Percentiles rank a stretch among this genome's conserved stretches.
Conservation (phyloP, 225 moss, liverwort and hornwort genomes). For the Rhytidiadelphus loreus region DNA sequence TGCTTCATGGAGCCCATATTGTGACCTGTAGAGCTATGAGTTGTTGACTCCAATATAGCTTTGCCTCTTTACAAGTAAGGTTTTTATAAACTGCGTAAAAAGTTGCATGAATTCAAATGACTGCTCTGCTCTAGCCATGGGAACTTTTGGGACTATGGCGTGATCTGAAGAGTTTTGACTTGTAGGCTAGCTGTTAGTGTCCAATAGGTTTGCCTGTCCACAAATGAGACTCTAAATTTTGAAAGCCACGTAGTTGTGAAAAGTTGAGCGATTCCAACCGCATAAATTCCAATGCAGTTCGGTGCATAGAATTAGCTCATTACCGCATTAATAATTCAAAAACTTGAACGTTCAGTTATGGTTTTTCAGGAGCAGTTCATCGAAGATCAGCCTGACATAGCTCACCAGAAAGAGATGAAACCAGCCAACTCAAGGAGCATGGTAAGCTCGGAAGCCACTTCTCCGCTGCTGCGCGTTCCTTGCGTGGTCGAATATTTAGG, state of each 20-base stretch:
- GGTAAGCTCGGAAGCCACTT: not conserved
- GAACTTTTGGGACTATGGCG: not conserved
- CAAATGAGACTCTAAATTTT: not conserved
- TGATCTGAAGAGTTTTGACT: not conserved
- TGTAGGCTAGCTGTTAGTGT: not conserved
- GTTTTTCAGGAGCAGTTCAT: not conserved
- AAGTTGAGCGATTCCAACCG: not conserved
- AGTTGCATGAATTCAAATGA: not conserved
- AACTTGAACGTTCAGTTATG: not conserved
- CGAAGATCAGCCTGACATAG: not conserved
- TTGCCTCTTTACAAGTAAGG: not conserved
- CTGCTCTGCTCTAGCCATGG: not conserved
- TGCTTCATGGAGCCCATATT: not conserved
- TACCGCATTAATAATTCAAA: not conserved
- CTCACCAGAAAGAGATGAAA: not conserved
- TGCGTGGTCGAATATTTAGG: not conserved
- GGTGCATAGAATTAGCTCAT: not conserved
- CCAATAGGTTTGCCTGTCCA: not conserved
- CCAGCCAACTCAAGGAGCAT: not conserved
- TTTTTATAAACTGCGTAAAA: not conserved
- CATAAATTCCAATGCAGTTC: conserved; percentile 6
- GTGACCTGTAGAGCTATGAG: not conserved
- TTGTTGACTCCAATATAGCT: not conserved
- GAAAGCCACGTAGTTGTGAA: not conserved
- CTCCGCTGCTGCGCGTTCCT: not conserved